Evolutionary conservation across 441 rosid genomes (phyloP).

Genomic region (Adansonia rubrostipa): DNA sequence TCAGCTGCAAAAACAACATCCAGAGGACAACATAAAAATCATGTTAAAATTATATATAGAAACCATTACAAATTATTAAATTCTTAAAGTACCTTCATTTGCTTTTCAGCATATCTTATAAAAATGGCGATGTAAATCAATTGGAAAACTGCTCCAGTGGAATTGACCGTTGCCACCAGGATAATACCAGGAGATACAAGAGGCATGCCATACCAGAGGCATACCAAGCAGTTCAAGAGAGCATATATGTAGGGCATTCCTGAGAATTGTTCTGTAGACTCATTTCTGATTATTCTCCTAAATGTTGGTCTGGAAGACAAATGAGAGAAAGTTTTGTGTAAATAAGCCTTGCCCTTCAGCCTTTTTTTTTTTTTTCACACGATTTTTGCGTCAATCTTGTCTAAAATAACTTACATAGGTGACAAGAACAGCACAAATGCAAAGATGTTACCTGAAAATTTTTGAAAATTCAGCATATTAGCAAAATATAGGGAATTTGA

Average conservation of each 20-base stretch:
- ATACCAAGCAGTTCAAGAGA: slow-evolving; percentile 66
- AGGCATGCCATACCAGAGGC: slow-evolving; percentile 70
- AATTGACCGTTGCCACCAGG: slow-evolving; percentile 61
- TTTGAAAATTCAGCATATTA: background rate
- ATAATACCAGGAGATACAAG: slow-evolving; percentile 44
- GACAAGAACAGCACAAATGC: slow-evolving; percentile 65
- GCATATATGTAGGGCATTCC: slow-evolving; percentile 69
- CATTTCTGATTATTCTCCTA: slow-evolving; percentile 61
- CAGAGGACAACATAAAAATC: background rate
- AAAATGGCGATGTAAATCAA: slow-evolving; percentile 50
- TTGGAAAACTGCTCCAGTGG: slow-evolving; percentile 62
- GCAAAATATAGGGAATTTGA: background rate
- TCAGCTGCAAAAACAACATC: slow-evolving; percentile 45
- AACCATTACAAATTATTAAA: background rate
- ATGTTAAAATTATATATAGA: background rate
- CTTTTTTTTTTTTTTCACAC: background rate
- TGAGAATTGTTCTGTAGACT: slow-evolving; percentile 69
- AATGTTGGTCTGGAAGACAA: slow-evolving; percentile 59
- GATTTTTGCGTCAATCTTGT: background rate
- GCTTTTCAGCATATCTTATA: slow-evolving; percentile 45
- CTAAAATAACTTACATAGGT: slow-evolving; percentile 56
- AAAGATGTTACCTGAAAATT: slow-evolving; percentile 60
- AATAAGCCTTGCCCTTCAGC: background rate
- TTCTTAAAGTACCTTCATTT: slow-evolving; percentile 41
- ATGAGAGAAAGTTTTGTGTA: background rate